Conservation (phyloP, 2,329 filamentous ascomycete species). For the Sporothrix brasiliensis region DNA sequence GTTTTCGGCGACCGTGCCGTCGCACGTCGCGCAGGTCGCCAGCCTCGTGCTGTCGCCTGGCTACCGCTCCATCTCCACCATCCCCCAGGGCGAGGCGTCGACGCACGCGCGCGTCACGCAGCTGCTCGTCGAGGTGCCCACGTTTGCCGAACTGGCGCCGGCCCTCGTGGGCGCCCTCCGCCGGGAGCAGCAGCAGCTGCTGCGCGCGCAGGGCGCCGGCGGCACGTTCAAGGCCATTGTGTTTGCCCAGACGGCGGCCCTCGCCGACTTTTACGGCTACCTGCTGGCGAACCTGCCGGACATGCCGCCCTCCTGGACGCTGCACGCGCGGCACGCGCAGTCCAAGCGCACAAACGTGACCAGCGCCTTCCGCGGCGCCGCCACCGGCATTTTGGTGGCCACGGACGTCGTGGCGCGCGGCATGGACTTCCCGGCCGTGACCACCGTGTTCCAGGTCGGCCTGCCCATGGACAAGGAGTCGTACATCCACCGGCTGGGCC, state of each 20-base stretch:
- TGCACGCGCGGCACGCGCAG: slow-evolving; percentile 58
- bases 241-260: slow-evolving; percentile 68
- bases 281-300: slow-evolving; percentile 48
- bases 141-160: slow-evolving; percentile 67
- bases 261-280: slow-evolving; percentile 55
- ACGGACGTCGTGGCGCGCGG: slow-evolving; percentile 72
- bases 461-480: slow-evolving; percentile 62
- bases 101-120: slow-evolving; percentile 79
- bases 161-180: slow-evolving; percentile 61
- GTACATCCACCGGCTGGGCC: slow-evolving; percentile 69
- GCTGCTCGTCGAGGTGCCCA: slow-evolving; percentile 67
- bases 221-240: slow-evolving; percentile 79
- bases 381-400: slow-evolving; percentile 61
- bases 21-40: slow-evolving; percentile 77
- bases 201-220: slow-evolving; percentile 34
- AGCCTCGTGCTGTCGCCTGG: slow-evolving; percentile 66
- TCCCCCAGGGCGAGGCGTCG: slow-evolving; percentile 71
- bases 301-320: slow-evolving; percentile 49
- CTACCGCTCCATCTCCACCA: slow-evolving; percentile 82
- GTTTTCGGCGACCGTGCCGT: slow-evolving; percentile 81
- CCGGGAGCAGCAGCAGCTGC: slow-evolving; percentile 43
- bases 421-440: slow-evolving; percentile 73
- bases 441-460: slow-evolving; percentile 66
- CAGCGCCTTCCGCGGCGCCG: slow-evolving; percentile 60
- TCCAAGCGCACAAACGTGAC: slow-evolving; percentile 59